Evolutionary conservation across 2,329 filamentous ascomycete species (phyloP), one percentile per base, ranked within the genome.

Genomic region (Ascochyta viciae-villosae): DNA sequence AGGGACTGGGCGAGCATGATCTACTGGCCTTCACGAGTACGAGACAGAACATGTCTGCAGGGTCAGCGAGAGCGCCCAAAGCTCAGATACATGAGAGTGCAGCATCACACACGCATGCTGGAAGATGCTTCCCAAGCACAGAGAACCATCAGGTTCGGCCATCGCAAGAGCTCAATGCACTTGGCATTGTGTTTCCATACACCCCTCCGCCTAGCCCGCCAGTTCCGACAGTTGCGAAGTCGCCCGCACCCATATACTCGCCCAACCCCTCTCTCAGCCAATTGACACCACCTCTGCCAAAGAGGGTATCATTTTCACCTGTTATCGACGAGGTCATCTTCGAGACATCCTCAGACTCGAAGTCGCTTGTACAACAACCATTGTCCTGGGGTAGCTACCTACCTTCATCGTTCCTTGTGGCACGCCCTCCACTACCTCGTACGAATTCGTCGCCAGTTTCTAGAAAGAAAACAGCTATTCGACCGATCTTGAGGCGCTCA

Each of bases 261-360:
- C 23, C 4, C 7, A 6, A 15, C 2, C 2, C 3, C 12, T 5
- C 22, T 19, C 29, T 35, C 4, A 35, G 37, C n/a, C 2, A 6
- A 19, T 16, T 10, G 4, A 15, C 27, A 15, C 23, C 40, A n/a
- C 46, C 35, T 4, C 12, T 34, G 13, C 23, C 40, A 26, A 55
- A 55, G 46, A 40, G 40, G 4, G 52, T 55, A 8, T 45, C 52
- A 2, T 55, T 55, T 27, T 55, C 52, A 16, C 52, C 52, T 5
- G 16, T 50, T 29, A 35, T 55, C 22, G 52, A 55, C n/a, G 29
- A 46, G n/a, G 40, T 55, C 3, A 12, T 22, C 9, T 6, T 45
- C 16, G 46, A 46, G 3, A n/a, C 46, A 2, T 46, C 26, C n/a
- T 24, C 46, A 3, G 22, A 45, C 2, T n/a, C 34, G 6, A 33